Conservation (phyloP, 2,329 filamentous ascomycete species). For the Corynespora cassiicola region DNA sequence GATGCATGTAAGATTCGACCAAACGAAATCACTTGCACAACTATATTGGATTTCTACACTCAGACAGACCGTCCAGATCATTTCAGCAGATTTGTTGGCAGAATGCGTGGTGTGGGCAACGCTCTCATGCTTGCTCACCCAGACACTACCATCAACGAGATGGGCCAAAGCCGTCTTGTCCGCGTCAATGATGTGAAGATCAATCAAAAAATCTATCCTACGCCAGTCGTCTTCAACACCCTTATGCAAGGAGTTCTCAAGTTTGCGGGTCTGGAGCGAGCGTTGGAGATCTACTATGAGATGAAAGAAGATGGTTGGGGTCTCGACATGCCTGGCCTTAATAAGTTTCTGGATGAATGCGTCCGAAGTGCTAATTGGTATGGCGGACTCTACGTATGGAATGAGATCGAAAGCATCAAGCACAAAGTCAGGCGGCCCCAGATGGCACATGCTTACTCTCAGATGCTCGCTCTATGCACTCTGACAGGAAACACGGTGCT, state of each 20-base stretch:
- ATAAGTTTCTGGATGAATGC: slow-evolving; percentile 49
- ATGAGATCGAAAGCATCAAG: slow-evolving; percentile 47
- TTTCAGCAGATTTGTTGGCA: slow-evolving; percentile 49
- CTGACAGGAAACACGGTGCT: slow-evolving; percentile 36
- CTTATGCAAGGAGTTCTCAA: slow-evolving; percentile 51
- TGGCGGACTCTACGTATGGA: slow-evolving; percentile 48
- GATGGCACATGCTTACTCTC: slow-evolving; percentile 35
- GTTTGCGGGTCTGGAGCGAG: slow-evolving; percentile 53
- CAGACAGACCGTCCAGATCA: slow-evolving; percentile 29
- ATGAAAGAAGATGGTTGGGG: slow-evolving; percentile 56
- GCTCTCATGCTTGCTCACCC: slow-evolving; percentile 51
- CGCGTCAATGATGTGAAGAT: slow-evolving; percentile 33
- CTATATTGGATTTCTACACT: slow-evolving; percentile 50
- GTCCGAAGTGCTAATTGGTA: slow-evolving; percentile 45
- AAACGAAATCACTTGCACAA: slow-evolving; percentile 52
- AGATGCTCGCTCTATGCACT: slow-evolving; percentile 41
- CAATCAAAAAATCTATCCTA: slow-evolving; percentile 53
- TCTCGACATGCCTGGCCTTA: slow-evolving; percentile 47
- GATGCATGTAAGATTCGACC: slow-evolving; percentile 49
- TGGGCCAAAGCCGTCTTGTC: slow-evolving; percentile 31
- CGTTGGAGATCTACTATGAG: slow-evolving; percentile 49
- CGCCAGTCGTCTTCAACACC: slow-evolving; percentile 51
- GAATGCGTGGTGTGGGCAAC: slow-evolving; percentile 48
- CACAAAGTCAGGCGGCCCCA: slow-evolving; percentile 21
- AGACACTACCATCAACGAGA: slow-evolving; percentile 43